phyloP scores from a whole-genome alignment of 2,329 filamentous ascomycete species.

The Rhexocercosporidium sp. region DNA sequence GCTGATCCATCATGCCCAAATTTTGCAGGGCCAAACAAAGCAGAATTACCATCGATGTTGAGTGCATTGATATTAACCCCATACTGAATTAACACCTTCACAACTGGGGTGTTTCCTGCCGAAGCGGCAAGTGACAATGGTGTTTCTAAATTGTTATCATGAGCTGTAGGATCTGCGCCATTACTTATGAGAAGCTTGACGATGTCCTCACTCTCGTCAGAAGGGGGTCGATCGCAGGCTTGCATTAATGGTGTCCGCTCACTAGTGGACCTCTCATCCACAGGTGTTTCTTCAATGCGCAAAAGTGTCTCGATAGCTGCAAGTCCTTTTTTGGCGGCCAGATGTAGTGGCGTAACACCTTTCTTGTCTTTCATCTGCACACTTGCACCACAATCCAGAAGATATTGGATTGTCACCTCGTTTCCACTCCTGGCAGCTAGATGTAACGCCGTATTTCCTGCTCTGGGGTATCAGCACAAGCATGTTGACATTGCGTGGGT shows the following conservation, averaged over 20 bases:
- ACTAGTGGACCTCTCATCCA: neutral
- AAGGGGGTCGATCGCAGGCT: conserved; percentile 4
- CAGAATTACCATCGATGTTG: neutral
- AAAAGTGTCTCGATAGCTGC: conserved; percentile 2
- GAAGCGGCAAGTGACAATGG: neutral
- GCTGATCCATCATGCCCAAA: neutral
- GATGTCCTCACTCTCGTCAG: neutral
- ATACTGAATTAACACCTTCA: neutral
- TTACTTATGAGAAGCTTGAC: conserved; percentile 7
- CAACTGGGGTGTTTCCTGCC: neutral
- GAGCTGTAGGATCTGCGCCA: neutral
- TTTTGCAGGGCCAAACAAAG: neutral
- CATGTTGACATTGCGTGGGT: neutral
- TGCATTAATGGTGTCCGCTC: conserved; percentile 8
- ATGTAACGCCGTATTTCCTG: neutral
- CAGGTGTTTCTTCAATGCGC: neutral
- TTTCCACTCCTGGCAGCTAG: neutral
- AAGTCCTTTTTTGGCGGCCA: neutral
- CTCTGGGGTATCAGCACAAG: neutral
- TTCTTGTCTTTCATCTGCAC: neutral
- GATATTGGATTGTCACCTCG: neutral
- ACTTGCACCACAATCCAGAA: neutral
- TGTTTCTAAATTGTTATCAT: conserved; percentile 5
- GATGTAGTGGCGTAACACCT: neutral
- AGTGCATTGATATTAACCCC: neutral